Conservation (phyloP, 2,329 filamentous ascomycete genomes). For the Aureobasidium musti region DNA sequence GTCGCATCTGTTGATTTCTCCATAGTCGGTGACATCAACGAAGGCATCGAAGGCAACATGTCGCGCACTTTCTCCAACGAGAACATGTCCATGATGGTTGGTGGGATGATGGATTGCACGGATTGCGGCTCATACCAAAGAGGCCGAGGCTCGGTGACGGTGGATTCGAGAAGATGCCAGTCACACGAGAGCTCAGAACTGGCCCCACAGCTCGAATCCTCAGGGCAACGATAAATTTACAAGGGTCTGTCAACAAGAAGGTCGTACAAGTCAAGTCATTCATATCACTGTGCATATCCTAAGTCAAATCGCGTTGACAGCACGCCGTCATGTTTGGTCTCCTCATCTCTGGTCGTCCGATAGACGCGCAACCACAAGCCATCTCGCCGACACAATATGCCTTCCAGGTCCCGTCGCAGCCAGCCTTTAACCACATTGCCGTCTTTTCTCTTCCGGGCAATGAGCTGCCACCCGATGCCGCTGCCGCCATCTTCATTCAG, state of each 20-base stretch:
- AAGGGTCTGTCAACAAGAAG: neutral
- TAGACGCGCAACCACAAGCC: slow-evolving; percentile 59
- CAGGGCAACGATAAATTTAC: slow-evolving; percentile 11
- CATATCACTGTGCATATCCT: neutral
- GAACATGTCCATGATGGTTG: slow-evolving; percentile 37
- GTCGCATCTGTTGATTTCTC: slow-evolving; percentile 33
- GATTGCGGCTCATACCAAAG: slow-evolving; percentile 6
- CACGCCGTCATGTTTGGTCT: slow-evolving; percentile 59
- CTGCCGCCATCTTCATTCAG: slow-evolving; percentile 88
- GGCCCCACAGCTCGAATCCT: slow-evolving; percentile 16
- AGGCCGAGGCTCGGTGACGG: slow-evolving; percentile 1
- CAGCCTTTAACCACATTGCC: slow-evolving; percentile 71
- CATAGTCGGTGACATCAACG: slow-evolving; percentile 24
- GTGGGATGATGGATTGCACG: neutral
- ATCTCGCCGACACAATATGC: slow-evolving; percentile 63
- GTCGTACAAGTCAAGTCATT: neutral
- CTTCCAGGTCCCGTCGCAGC: slow-evolving; percentile 63
- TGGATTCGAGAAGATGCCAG: slow-evolving; percentile 18
- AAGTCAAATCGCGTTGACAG: neutral
- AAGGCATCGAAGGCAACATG: slow-evolving; percentile 39
- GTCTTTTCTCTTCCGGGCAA: slow-evolving; percentile 84
- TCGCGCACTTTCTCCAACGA: slow-evolving; percentile 39
- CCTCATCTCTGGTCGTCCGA: slow-evolving; percentile 61
- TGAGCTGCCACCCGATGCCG: slow-evolving; percentile 70
- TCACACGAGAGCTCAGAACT: slow-evolving; percentile 18